Evolutionary conservation across 2,329 filamentous ascomycete species (phyloP), one percentile per base, ranked within the genome.

Genomic region (Emericellopsis atlantica): DNA sequence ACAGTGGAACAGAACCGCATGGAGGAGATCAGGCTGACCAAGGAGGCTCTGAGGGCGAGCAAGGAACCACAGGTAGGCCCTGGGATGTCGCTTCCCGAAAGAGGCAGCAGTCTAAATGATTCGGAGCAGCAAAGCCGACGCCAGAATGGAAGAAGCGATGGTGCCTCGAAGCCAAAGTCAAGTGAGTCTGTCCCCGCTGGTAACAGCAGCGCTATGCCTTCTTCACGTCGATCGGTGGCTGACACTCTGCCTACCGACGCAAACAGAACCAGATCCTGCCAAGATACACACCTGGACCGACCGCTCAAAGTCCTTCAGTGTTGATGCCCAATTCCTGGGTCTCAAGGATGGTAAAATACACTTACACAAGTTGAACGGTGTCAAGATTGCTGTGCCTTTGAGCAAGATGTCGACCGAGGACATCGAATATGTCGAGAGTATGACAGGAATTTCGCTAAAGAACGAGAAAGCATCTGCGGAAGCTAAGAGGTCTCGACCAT

Each of bases 321-420:
- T 98, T 42, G 92, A 96, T 49, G 92, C 92, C 14, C 87, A 98
- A 57, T 98, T 96, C 55, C 77, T 98, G 40, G 90, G 88, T 23
- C 73, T 96, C 40, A 87, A 87, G 58, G 92, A 96, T 56, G 87
- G 89, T 47, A 96, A 96, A 62, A 93, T 98, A 49, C 93, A 98
- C 61, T 70, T 98, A 18, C 92, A 98, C 68, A 98, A 98, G 66
- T 74, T 87, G 63, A 98, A 98, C 56, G 92, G 92, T 32, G 88
- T 98, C 52, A 96, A 96, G 62, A 98, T 98, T 60, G 92, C 92
- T 8, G 92, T 98, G 4, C 92, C 92, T 3, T 78, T 96, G 23
- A 70, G 79, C 32, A 98, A 98, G 59, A 98, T 98, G 92, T 93
- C 90, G 1, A 72, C 88, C 34, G 84, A 90, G 54, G 92, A 98